Conservation (phyloP, 495 filamentous ascomycete genomes). For the Annulohypoxylon maeteangense region DNA sequence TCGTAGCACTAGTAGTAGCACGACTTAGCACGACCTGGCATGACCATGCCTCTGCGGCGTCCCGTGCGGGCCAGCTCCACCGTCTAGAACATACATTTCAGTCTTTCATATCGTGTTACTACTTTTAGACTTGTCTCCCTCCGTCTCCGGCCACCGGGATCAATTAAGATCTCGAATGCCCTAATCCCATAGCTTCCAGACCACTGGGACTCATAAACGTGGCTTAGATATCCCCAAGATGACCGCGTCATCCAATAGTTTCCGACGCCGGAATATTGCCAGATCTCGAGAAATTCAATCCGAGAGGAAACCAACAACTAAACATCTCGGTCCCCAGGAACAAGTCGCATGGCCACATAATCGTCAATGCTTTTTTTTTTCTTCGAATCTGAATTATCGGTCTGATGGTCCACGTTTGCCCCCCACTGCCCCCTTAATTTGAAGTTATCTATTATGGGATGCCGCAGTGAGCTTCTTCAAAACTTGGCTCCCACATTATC, state of each 20-base stretch:
- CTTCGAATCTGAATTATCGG: slow-evolving; percentile 3
- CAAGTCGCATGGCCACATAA: slow-evolving; percentile 20
- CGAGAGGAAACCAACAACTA: slow-evolving; percentile 2
- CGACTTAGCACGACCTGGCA: neutral
- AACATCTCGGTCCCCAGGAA: slow-evolving; percentile 5
- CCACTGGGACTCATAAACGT: slow-evolving; percentile 18
- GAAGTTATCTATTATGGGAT: slow-evolving; percentile 64
- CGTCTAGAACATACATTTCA: slow-evolving; percentile 21
- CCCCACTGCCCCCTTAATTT: slow-evolving; percentile 46
- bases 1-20: neutral
- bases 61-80: slow-evolving; percentile 25
- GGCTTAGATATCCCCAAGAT: neutral
- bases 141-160: slow-evolving; percentile 3
- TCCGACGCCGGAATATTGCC: slow-evolving; percentile 14
- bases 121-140: slow-evolving; percentile 14
- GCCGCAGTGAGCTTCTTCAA: slow-evolving; percentile 67
- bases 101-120: slow-evolving; percentile 23
- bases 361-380: slow-evolving; percentile 10
- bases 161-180: slow-evolving; percentile 5
- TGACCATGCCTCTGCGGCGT: slow-evolving; percentile 11
- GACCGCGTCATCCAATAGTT: neutral
- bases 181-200: slow-evolving; percentile 11
- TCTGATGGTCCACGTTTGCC: neutral
- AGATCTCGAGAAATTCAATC: slow-evolving; percentile 6
- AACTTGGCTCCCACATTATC: slow-evolving; percentile 64